These are phyloP conservation scores for Cutaneotrichosporon spelunceum DNA, from an alignment of 1,284 basidiomycete genomes.

Conservation along the genomic window DNA sequence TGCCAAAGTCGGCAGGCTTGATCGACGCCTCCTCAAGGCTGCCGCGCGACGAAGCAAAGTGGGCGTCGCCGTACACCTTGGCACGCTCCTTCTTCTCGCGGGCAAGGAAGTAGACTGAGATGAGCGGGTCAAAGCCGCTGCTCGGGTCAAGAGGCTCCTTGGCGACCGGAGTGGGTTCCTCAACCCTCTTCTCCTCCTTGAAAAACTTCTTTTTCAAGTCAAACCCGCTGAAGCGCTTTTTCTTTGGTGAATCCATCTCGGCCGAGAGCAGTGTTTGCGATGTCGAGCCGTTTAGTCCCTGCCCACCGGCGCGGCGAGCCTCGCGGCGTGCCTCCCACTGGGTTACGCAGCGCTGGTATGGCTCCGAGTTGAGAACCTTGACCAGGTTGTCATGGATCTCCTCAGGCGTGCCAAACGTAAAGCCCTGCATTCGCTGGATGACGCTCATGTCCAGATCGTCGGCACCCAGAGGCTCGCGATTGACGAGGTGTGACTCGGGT, in stretches of 20 bases:
- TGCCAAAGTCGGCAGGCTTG: constrained; percentile 60
- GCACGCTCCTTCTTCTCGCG: constrained; percentile 93
- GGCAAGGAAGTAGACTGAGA: constrained; percentile 95
- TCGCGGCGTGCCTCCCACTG: constrained; percentile 73
- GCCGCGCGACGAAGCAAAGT: constrained; percentile 88
- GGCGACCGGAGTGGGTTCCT: constrained; percentile 28
- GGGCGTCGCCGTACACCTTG: constrained; percentile 83
- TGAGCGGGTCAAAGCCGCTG: constrained; percentile 85
- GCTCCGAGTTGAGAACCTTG: constrained; percentile 72
- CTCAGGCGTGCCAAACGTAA: constrained; percentile 88
- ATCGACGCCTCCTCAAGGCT: constrained; percentile 41
- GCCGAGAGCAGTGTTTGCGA: constrained; percentile 28
- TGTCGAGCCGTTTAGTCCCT: constrained; percentile 24
- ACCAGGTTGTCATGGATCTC: constrained; percentile 75
- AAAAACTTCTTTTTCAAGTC: constrained; percentile 94
- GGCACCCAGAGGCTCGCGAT: constrained; percentile 79
- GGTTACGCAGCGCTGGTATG: constrained; percentile 68
- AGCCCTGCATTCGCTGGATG: constrained; percentile 88
- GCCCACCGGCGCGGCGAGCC: constrained; percentile 30
- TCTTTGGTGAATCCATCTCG: constrained; percentile 45
- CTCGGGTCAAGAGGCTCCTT: constrained; percentile 71
- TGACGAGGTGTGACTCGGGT: constrained; percentile 79
- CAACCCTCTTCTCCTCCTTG: constrained; percentile 54
- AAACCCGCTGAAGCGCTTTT: constrained; percentile 77
- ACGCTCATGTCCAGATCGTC: constrained; percentile 84